These are phyloP conservation scores for Colletotrichum limetticola DNA, from an alignment of 2,329 filamentous ascomycete species.

Conservation along the genomic window DNA sequence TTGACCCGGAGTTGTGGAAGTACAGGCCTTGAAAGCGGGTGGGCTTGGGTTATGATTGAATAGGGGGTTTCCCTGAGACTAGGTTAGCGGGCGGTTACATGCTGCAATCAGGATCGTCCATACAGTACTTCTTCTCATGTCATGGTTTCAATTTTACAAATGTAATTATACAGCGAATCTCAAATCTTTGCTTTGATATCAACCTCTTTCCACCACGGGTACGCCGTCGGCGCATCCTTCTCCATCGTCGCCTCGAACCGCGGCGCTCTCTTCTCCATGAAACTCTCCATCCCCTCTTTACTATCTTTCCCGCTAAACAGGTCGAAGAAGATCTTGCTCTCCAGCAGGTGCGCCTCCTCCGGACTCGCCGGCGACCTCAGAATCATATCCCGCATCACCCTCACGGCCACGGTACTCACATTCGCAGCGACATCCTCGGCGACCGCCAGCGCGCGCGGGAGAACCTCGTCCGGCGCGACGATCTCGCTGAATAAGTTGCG, in stretches of 20 bases:
- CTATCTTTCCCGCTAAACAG: conserved; percentile 69
- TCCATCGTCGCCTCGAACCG: conserved; percentile 71
- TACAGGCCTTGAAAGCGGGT: conserved; percentile 47
- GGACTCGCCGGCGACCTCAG: conserved; percentile 64
- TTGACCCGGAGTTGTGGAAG: conserved; percentile 69
- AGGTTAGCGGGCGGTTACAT: not conserved
- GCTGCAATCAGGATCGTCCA: not conserved
- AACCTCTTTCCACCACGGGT: conserved; percentile 75
- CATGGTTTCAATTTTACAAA: not conserved
- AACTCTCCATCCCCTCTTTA: conserved; percentile 74
- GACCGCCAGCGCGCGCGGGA: conserved; percentile 72
- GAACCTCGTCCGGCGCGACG: conserved; percentile 68
- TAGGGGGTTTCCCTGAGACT: no score
- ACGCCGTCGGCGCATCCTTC: conserved; percentile 66
- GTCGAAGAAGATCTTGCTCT: conserved; percentile 72
- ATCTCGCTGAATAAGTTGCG: conserved; percentile 74
- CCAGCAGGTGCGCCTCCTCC: conserved; percentile 77
- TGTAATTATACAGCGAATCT: not conserved
- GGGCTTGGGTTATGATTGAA: not conserved
- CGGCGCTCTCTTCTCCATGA: conserved; percentile 74
- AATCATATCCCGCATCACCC: conserved; percentile 79
- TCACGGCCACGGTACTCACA: conserved; percentile 71
- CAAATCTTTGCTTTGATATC: conserved; percentile 43
- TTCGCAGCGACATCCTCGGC: conserved; percentile 75
- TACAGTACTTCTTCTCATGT: not conserved